Evolutionary conservation across 305 asterid genomes (phyloP), one percentile per base, ranked within the genome.

Genomic region (Fraxinus baroniana): DNA sequence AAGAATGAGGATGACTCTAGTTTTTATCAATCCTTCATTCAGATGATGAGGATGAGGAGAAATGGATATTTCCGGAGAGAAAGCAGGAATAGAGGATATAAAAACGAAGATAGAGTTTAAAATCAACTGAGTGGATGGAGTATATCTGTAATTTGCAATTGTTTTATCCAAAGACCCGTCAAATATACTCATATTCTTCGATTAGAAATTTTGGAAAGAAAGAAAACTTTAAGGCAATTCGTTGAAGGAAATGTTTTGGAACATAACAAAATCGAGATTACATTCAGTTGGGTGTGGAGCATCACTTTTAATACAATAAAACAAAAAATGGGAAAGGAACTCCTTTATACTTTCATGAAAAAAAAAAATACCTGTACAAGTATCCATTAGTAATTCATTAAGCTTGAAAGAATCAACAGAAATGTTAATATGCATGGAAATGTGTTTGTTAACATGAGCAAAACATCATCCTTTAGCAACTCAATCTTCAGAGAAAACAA

Each of bases 31-130:
- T 13, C 32, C 76, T 30, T 32, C 24, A 70, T 70, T 13, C 41
- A 15, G 13, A 32, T 4, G 12, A 70, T 0, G 22, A 70, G 36
- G 39, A 70, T 30, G 9, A 32, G 24, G 74, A 15, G 7, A 68
- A 68, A 68, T 28, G 74, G 74, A 70, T 70, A 70, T 30, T 70
- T 70, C 44, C 76, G 5, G 13, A 15, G 9, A 70, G 76, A 60
- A 18, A 41, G 60, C 77, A 76, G 78, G 80, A 66, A 70, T n/a
- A 68, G 10, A 78, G 33, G 73, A 18, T 36, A 75, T 52, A 55
- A 55, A 36, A 39, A 79, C 30, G 33, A 55, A 84, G 37, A 52
- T 22, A 12, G 35, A 26, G 12, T 30, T 37, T 64, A 55, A 76
- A 84, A 76, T 17, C 49, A 33, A 39, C 78, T 66, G 32, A 73